These are phyloP conservation scores for Wickerhamiella lipophila DNA, from an alignment of 805 yeast species.

Conservation along the genomic window DNA sequence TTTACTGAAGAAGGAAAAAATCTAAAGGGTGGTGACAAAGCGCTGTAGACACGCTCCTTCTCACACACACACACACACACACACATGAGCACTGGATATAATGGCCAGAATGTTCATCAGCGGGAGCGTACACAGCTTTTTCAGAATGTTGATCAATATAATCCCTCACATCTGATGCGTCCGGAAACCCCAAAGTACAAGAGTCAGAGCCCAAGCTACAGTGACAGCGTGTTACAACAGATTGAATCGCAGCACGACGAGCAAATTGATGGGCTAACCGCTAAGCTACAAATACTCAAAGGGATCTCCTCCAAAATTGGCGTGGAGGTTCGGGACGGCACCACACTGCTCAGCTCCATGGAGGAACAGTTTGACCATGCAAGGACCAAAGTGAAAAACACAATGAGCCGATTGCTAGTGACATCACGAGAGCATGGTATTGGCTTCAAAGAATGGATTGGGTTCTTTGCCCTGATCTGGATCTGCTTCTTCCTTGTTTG, in stretches of 20 bases:
- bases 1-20: background rate
- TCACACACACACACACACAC: background rate
- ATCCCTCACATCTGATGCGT: slow-evolving; percentile 20
- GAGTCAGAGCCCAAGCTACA: slow-evolving; percentile 26
- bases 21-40: background rate
- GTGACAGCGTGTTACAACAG: slow-evolving; percentile 43
- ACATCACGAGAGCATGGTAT: slow-evolving; percentile 56
- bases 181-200: slow-evolving; percentile 12
- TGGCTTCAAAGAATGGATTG: slow-evolving; percentile 51
- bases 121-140: slow-evolving; percentile 32
- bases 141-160: slow-evolving; percentile 25
- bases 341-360: slow-evolving; percentile 34
- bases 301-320: slow-evolving; percentile 48
- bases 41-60: background rate
- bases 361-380: slow-evolving; percentile 38
- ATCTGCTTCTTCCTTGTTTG: slow-evolving; percentile 42
- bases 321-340: slow-evolving; percentile 46
- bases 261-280: slow-evolving; percentile 41
- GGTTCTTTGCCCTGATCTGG: slow-evolving; percentile 34
- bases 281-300: slow-evolving; percentile 43
- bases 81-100: slow-evolving; percentile 10
- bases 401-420: slow-evolving; percentile 43
- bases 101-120: slow-evolving; percentile 21
- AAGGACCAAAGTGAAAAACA: slow-evolving; percentile 37
- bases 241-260: slow-evolving; percentile 58